Base-by-base conservation (phyloP, 805 yeast species). In the Yamadazyma insecticola region DNA sequence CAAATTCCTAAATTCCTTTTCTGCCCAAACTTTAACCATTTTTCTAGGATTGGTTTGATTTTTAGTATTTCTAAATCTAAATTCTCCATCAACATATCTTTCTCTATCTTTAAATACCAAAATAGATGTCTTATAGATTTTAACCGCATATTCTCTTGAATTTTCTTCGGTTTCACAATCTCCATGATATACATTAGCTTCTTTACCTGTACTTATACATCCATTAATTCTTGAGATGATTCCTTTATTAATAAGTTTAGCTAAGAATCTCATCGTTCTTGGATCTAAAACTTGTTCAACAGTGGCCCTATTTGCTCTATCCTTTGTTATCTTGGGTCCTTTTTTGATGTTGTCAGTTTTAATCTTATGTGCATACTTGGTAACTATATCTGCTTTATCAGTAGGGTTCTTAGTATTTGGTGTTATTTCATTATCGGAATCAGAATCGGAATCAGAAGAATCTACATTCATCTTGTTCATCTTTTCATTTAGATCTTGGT, bases 21-120 rank as follows among this genome's bases (percentile, higher is more conserved):
- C 98, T 0, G 98, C 97, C 99, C 99, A 92, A 15, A 89, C 73
- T 55, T 86, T 87, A 40, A 92, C 96, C 97, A 92, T 90, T 52
- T 90, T 90, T 50, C 98, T 72, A 7, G 97, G 97, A 51, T 92
- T 92, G 43, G 88, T 87, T 48, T 85, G 88, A 35, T 72, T 74
- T 46, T 90, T 86, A 5, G 85, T 72, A 51, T 85, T 83, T 50
- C 97, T 67, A 60, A 92, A 92, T 34, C 99, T 67, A 57, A 76
- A 90, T 60, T 92, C 99, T 22, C 98, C 98, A 52, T 83, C 89
- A 12, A 92, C 97, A 50, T 92, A 92, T 45, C 97, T 63, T 50
- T 94, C 97, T 35, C 99, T 69, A 55, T 92, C 98, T 54, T 89
- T 92, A 62, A 92, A 92, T n/a, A 92, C 96, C 40, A 92, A 63